Conservation (phyloP, 2,329 filamentous ascomycete species). For the Pleomassaria siparia region DNA sequence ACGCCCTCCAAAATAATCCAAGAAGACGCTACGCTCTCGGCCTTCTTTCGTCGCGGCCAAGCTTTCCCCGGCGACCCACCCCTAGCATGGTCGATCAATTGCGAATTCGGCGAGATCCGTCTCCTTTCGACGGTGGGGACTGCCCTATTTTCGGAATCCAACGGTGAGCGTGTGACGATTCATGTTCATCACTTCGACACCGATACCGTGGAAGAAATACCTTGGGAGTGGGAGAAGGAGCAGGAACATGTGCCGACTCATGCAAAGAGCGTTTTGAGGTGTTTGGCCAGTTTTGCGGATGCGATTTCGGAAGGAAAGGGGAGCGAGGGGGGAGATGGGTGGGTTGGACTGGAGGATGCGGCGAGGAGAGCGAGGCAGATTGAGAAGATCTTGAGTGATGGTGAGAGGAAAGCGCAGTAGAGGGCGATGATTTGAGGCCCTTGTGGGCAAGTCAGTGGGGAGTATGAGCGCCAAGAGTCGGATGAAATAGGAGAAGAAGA, state of each 20-base stretch:
- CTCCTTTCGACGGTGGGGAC: constrained; percentile 29
- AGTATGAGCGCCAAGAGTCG: too few species aligned
- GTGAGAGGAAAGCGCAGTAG: constrained; percentile 2
- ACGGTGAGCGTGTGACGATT: constrained; percentile 44
- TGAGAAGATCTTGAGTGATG: constrained; percentile 12
- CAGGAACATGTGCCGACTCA: constrained; percentile 25
- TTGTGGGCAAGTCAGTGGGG: too few species aligned
- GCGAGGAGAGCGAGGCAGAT: constrained; percentile 20
- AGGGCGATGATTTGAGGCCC: too few species aligned
- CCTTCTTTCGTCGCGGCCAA: constrained; percentile 52
- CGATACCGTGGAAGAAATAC: constrained; percentile 48
- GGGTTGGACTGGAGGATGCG: constrained; percentile 30
- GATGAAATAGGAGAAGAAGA: neutral
- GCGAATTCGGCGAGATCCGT: constrained; percentile 42
- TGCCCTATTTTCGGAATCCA: constrained; percentile 18
- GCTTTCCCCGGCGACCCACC: constrained; percentile 53
- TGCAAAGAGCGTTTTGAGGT: constrained; percentile 19
- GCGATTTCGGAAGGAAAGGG: constrained; percentile 10
- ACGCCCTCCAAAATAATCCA: constrained; percentile 23
- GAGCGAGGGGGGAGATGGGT: constrained; percentile 15
- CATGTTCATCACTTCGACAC: constrained; percentile 55
- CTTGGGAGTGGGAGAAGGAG: constrained; percentile 47
- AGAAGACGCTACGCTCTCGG: constrained; percentile 45
- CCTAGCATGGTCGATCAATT: constrained; percentile 54
- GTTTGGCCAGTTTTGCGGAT: constrained; percentile 27